Conservation (phyloP, 2,329 filamentous ascomycete genomes). For the Tympanopsis confertula region DNA sequence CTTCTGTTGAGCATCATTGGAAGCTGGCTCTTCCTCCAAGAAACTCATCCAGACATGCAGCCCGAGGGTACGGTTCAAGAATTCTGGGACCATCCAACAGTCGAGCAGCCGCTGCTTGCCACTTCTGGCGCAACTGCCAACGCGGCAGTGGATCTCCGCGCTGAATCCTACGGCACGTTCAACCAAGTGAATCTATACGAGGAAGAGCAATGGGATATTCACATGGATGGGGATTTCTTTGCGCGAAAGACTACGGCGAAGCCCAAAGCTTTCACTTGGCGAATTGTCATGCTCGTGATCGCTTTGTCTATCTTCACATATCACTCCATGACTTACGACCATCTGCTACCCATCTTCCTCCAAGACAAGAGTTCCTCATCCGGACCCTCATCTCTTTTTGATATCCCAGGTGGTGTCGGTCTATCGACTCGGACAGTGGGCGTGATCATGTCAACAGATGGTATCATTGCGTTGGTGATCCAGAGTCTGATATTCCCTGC, state of each 20-base stretch:
- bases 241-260: conserved; percentile 22
- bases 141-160: conserved; percentile 59
- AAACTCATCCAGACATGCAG: conserved; percentile 79
- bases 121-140: conserved; percentile 66
- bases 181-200: conserved; percentile 23
- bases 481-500: conserved; percentile 51
- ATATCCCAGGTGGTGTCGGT: conserved; percentile 50
- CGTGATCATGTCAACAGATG: conserved; percentile 46
- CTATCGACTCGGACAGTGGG: conserved; percentile 51
- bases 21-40: conserved; percentile 71
- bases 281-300: conserved; percentile 65
- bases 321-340: conserved; percentile 90
- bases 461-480: conserved; percentile 44
- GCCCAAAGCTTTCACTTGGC: conserved; percentile 42
- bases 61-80: conserved; percentile 10
- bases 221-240: conserved; percentile 19
- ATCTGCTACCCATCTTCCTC: conserved; percentile 83
- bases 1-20: conserved; percentile 69
- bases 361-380: conserved; percentile 54
- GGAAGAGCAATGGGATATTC: conserved; percentile 10
- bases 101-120: conserved; percentile 64
- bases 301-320: conserved; percentile 85
- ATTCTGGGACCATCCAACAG: conserved; percentile 16
- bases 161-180: conserved; percentile 73
- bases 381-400: conserved; percentile 25